Evolutionary conservation across 2,329 filamentous ascomycete genomes (phyloP).

Genomic region (Celoporthe dispersa): DNA sequence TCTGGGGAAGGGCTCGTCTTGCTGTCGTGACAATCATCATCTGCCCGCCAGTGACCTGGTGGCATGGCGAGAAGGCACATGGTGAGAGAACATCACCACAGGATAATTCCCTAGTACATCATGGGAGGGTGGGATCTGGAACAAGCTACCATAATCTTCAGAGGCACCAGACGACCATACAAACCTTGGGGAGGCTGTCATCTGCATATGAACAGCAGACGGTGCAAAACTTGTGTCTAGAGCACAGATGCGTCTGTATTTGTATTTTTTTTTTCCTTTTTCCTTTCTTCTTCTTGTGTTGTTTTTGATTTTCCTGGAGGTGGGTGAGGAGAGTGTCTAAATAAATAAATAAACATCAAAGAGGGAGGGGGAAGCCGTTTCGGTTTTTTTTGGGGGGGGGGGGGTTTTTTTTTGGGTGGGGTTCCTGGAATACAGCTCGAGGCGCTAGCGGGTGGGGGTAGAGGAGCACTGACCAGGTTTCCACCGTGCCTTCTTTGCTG

Average conservation of each 20-base stretch:
- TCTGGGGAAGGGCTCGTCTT: constrained; percentile 60
- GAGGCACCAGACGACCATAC: not conserved
- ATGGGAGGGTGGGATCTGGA: not conserved
- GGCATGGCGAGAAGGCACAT: not conserved
- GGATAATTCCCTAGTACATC: not conserved
- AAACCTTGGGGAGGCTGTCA: not conserved
- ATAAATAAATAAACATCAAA: too few species aligned
- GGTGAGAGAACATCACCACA: not conserved
- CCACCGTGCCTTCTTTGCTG: not conserved
- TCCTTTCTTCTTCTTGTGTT: too few species aligned
- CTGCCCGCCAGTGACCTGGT: not conserved
- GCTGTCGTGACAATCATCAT: constrained; percentile 41
- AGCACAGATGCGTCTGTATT: not conserved
- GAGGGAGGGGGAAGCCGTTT: too few species aligned
- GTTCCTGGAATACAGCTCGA: not conserved
- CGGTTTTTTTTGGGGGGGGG: too few species aligned
- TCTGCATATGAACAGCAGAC: not conserved
- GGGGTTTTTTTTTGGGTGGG: too few species aligned
- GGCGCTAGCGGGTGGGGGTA: not conserved
- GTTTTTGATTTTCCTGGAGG: too few species aligned
- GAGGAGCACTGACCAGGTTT: constrained; percentile 13
- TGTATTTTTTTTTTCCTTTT: too few species aligned
- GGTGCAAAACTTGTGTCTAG: not conserved
- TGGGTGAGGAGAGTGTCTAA: too few species aligned
- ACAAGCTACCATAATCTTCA: not conserved